Evolutionary conservation across 148 eudicot genomes (phyloP).

Genomic region (Gaultheria prostrata): DNA sequence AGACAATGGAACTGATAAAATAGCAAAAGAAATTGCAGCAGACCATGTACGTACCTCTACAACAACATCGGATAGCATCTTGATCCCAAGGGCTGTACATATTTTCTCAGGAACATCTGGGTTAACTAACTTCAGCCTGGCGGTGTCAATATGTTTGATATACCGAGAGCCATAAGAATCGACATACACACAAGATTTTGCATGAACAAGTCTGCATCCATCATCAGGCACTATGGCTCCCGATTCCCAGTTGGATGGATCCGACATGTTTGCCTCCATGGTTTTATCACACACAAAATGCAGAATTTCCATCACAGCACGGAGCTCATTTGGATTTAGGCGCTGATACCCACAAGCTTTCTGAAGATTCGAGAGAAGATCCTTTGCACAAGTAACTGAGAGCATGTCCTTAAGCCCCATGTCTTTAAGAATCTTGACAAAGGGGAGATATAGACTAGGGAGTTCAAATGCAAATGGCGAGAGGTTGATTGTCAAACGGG

Average conservation of each 20-base stretch:
- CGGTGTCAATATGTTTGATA: conserved; percentile 67
- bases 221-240: conserved; percentile 91
- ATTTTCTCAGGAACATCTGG: conserved; percentile 71
- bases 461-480: conserved; percentile 98
- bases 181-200: conserved; percentile 76
- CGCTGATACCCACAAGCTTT: conserved; percentile 96
- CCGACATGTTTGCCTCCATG: conserved; percentile 36
- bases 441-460: conserved; percentile 79
- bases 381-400: conserved; percentile 72
- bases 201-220: conserved; percentile 93
- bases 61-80: conserved; percentile 84
- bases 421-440: conserved; percentile 73
- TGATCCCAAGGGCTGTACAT: conserved; percentile 62
- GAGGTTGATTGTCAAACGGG: conserved; percentile 76
- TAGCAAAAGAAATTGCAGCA: conserved; percentile 8
- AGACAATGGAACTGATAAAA: not conserved
- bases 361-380: conserved; percentile 80
- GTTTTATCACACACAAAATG: conserved; percentile 65
- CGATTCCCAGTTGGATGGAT: conserved; percentile 50
- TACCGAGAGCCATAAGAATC: conserved; percentile 87
- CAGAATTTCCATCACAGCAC: conserved; percentile 87
- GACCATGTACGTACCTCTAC: conserved; percentile 61
- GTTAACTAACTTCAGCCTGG: conserved; percentile 74
- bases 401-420: conserved; percentile 84
- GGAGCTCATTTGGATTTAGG: conserved; percentile 94